Evolutionary conservation across 306 rosid genomes (phyloP).

Genomic region (Sesbania bispinosa): DNA sequence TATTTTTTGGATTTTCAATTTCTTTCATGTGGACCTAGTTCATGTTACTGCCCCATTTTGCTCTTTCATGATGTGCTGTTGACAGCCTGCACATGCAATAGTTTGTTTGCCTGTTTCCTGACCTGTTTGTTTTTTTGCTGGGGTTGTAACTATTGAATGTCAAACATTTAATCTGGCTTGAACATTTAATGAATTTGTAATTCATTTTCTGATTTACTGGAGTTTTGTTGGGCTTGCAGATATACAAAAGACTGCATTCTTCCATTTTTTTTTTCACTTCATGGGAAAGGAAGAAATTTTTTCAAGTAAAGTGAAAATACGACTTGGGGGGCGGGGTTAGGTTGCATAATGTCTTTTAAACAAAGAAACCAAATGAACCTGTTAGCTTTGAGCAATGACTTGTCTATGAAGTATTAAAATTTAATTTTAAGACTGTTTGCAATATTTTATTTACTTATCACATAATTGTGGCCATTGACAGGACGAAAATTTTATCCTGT

Average conservation of each 20-base stretch:
- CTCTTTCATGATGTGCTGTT: constrained; percentile 17
- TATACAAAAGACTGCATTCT: background rate
- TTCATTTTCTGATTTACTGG: background rate
- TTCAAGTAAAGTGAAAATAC: background rate
- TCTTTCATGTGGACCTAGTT: constrained; percentile 11
- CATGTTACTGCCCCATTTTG: background rate
- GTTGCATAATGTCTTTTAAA: constrained; percentile 1
- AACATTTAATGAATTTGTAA: background rate
- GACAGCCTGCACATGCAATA: constrained; percentile 7
- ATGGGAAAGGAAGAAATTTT: background rate
- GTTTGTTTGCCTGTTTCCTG: constrained; percentile 7
- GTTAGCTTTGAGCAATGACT: constrained; percentile 15
- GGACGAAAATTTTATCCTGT: background rate
- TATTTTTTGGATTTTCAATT: constrained; percentile 22
- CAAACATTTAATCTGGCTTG: constrained; percentile 5
- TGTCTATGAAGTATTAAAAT: background rate
- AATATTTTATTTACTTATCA: background rate
- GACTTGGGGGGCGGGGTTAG: background rate
- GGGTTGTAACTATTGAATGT: background rate
- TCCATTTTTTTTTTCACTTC: background rate
- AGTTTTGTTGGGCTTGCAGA: constrained; percentile 11
- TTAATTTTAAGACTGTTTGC: background rate
- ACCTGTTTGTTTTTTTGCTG: constrained; percentile 7
- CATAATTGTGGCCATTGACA: background rate
- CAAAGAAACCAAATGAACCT: constrained; percentile 18